Conservation (phyloP, 306 rosid genomes). For the Dalbergia cochinchinensis region DNA sequence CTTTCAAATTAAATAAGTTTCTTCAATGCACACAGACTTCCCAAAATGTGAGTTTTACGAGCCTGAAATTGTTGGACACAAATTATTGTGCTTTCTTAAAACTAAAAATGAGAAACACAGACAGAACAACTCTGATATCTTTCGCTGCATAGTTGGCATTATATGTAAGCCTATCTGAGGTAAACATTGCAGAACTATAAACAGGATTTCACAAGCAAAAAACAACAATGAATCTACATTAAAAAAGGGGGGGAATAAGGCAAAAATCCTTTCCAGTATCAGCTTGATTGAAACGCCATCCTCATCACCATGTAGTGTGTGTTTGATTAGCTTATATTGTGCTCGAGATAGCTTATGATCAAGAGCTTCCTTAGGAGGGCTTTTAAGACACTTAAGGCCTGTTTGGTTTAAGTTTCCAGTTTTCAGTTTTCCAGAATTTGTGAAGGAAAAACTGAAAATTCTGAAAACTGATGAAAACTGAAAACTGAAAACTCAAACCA, state of each 20-base stretch:
- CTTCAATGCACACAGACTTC: conserved; percentile 25
- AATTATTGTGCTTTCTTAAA: background rate
- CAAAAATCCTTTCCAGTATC: background rate
- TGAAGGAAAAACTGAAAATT: too few relatives aligned
- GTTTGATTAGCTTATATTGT: background rate
- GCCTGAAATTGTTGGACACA: background rate
- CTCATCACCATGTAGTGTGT: background rate
- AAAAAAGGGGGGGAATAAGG: background rate
- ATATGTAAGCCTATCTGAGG: background rate
- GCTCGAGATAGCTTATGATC: background rate
- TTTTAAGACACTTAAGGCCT: background rate
- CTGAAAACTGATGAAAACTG: too few relatives aligned
- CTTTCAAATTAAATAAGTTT: conserved; percentile 53
- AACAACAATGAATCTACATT: background rate
- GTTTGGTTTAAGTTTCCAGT: too few relatives aligned
- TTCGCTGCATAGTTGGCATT: background rate
- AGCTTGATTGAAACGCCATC: conserved; percentile 13
- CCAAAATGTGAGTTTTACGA: conserved; percentile 12
- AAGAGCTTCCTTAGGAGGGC: background rate
- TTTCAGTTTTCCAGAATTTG: too few relatives aligned
- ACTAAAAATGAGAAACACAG: background rate
- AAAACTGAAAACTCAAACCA: too few relatives aligned
- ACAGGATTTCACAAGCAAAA: background rate
- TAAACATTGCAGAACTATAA: conserved; percentile 27
- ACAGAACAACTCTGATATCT: conserved; percentile 6